Percentiles rank a stretch among this genome's conserved stretches.
Conservation (phyloP, 306 rosid species). For the Quercus ilex region DNA sequence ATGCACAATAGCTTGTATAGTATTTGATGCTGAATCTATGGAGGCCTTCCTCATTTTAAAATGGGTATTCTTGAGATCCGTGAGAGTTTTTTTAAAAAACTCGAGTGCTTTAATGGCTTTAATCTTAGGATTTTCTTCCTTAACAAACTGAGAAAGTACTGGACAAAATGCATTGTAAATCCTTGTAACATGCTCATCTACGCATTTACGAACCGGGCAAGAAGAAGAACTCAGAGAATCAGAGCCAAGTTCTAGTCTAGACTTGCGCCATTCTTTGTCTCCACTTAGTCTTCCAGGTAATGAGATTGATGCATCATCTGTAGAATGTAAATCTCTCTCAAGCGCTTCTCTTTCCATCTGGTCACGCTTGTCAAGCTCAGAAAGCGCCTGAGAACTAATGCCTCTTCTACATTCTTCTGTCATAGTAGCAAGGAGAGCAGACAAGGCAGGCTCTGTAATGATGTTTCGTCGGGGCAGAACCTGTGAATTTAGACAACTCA, state of each 20-base stretch:
- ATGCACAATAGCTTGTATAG: slow-evolving; percentile 29
- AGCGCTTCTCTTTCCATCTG: slow-evolving; percentile 59
- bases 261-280: slow-evolving; percentile 85
- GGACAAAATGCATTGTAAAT: slow-evolving; percentile 64
- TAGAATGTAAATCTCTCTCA: slow-evolving; percentile 49
- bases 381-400: slow-evolving; percentile 49
- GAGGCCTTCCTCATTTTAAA: slow-evolving; percentile 65
- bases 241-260: slow-evolving; percentile 71
- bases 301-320: slow-evolving; percentile 52
- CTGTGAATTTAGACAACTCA: slow-evolving; percentile 29
- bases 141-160: slow-evolving; percentile 50
- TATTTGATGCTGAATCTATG: slow-evolving; percentile 33
- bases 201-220: slow-evolving; percentile 71
- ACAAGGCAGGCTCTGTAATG: slow-evolving; percentile 52
- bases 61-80: slow-evolving; percentile 50
- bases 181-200: slow-evolving; percentile 84
- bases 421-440: slow-evolving; percentile 48
- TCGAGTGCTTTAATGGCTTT: slow-evolving; percentile 56
- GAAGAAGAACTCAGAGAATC: slow-evolving; percentile 50
- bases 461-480: slow-evolving; percentile 71
- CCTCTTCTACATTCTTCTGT: slow-evolving; percentile 59
- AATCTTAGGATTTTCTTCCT: slow-evolving; percentile 43
- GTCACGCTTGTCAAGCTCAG: slow-evolving; percentile 63
- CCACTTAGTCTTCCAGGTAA: slow-evolving; percentile 97
- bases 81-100: slow-evolving; percentile 43